Evolutionary conservation across 768 basidiomycete genomes (phyloP), one percentile per base, ranked within the genome.

Genomic region (Macrocybe gigantea): DNA sequence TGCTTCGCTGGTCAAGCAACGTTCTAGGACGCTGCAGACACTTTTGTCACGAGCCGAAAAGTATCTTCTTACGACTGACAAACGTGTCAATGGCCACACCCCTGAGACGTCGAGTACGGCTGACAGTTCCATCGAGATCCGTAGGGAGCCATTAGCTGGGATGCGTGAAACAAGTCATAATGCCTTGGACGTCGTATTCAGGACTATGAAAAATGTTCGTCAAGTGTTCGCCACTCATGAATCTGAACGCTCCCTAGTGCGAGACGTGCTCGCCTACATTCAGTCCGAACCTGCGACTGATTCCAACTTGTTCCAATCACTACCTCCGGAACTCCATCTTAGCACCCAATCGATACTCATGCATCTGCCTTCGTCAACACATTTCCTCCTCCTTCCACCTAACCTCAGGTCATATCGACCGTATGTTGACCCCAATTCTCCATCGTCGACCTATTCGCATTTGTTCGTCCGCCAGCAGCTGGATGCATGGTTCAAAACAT

Each of bases 341-440:
- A 82, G 82, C 5, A 89, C 90, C 0, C 76, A 83, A 39, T 63
- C 73, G 1, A 67, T 95, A 29, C 72, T 97, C 13, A 69, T 75
- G 22, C 74, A 75, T 7, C 74, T 95, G 15, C 92, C 92, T 0
- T 93, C 93, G 0, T 86, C 91, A 0, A 80, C 86, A 22, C 88
- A 93, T 53, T 81, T 93, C 51, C 77, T 83, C 11, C 75, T 90
- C 46, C 75, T 97, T 0, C 91, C 93, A 0, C 58, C 71, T 1
- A 76, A 71, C 49, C 76, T 97, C 50, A 77, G 76, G 53, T 74
- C 78, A 5, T 96, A 93, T 64, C 88, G 83, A 56, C 93, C 93
- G 7, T 94, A 89, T 62, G 78, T 95, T 51, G 85, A 93, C 56
- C 66, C 83, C 5, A 68, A 73, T 7, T 81, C 88, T 0, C 62